A percentile compares a stretch with the other conserved stretches of the same genome.
These are phyloP conservation scores for Myxozyma monticola DNA, from an alignment of 805 yeast genomes.

Conservation along the genomic window DNA sequence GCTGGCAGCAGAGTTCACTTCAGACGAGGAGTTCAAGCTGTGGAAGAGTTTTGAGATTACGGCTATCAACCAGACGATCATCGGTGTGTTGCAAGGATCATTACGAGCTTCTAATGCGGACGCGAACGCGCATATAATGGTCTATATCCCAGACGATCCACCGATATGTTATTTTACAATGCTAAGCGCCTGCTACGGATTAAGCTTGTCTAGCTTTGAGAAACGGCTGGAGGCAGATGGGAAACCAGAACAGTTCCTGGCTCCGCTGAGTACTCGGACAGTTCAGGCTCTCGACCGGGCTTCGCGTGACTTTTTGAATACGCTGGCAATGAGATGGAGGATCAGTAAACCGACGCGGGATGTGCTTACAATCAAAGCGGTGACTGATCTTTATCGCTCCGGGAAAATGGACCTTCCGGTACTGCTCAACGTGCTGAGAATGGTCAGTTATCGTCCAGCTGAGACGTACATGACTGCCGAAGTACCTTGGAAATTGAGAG, in stretches of 20 bases:
- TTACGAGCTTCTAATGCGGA: background rate
- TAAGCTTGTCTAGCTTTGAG: no score
- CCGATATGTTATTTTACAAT: background rate
- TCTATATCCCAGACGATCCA: slow-evolving; percentile 8
- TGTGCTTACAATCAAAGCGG: slow-evolving; percentile 2
- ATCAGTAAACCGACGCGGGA: slow-evolving; percentile 5
- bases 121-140: background rate
- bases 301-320: slow-evolving; percentile 7
- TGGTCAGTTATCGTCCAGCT: slow-evolving; percentile 3
- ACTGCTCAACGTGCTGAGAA: slow-evolving; percentile 7
- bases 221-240: no score
- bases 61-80: slow-evolving; percentile 9
- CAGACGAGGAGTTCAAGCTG: slow-evolving; percentile 2
- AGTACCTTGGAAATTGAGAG: slow-evolving; percentile 5
- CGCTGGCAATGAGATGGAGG: slow-evolving; percentile 6
- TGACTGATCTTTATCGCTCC: background rate
- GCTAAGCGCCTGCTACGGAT: slow-evolving; percentile 2
- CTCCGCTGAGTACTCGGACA: background rate
- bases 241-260: background rate
- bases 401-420: slow-evolving; percentile 2
- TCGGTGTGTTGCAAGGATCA: background rate
- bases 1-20: slow-evolving; percentile 1
- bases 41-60: slow-evolving; percentile 7
- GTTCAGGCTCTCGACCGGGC: slow-evolving; percentile 1
- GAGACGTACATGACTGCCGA: slow-evolving; percentile 6